Conservation (phyloP, 805 yeast genomes). For the Alloascoidea africana region DNA sequence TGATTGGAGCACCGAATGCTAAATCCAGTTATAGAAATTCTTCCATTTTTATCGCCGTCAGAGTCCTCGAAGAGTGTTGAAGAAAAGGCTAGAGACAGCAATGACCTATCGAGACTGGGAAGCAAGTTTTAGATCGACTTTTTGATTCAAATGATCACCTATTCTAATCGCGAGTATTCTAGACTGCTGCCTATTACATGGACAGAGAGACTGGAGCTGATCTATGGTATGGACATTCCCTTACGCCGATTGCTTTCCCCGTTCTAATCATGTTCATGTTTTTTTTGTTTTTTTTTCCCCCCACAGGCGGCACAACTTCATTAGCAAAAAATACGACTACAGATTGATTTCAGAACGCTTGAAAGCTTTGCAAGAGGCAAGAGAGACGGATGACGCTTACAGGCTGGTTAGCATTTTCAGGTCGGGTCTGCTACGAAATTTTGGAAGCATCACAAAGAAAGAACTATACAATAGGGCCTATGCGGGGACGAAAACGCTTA, state of each 20-base stretch:
- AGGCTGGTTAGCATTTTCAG: slow-evolving; percentile 52
- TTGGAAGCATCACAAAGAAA: slow-evolving; percentile 79
- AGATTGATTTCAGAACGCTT: slow-evolving; percentile 63
- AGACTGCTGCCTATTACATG: slow-evolving; percentile 25
- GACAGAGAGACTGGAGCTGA: slow-evolving; percentile 39
- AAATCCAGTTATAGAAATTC: background rate
- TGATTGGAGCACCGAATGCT: background rate
- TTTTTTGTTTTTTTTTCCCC: slow-evolving; percentile 14
- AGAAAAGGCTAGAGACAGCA: slow-evolving; percentile 33
- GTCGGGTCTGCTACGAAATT: slow-evolving; percentile 75
- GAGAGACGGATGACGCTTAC: slow-evolving; percentile 40
- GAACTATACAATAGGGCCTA: slow-evolving; percentile 68
- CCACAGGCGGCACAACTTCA: slow-evolving; percentile 76
- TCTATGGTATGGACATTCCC: slow-evolving; percentile 24
- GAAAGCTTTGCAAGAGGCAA: slow-evolving; percentile 42
- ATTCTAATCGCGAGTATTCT: background rate
- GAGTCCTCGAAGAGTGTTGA: slow-evolving; percentile 30
- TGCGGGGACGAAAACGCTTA: slow-evolving; percentile 76
- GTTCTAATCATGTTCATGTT: slow-evolving; percentile 28
- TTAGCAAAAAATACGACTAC: slow-evolving; percentile 72
- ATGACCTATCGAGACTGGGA: slow-evolving; percentile 62
- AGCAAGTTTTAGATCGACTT: slow-evolving; percentile 8
- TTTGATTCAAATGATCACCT: background rate
- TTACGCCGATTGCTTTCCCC: slow-evolving; percentile 24
- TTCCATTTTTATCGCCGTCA: slow-evolving; percentile 17